These are phyloP conservation scores for Phytophthora multivora DNA, from an alignment of 352 stramenopile species.

Conservation along the genomic window DNA sequence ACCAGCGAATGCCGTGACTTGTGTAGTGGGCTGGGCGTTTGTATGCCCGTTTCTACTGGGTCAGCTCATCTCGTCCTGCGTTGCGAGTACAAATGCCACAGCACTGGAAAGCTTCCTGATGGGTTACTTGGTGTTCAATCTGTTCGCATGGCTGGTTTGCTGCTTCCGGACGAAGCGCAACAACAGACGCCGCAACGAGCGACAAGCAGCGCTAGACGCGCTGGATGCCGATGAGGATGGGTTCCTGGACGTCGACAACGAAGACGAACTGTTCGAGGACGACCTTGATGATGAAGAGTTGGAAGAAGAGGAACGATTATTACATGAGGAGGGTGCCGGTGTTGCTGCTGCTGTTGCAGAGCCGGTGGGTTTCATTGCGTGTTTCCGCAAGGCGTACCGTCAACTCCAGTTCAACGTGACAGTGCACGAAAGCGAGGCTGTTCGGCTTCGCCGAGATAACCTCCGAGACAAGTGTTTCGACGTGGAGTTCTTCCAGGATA, in stretches of 20 bases:
- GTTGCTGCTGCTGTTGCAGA: constrained; percentile 19
- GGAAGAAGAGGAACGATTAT: constrained; percentile 34
- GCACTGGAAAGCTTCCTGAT: constrained; percentile 74
- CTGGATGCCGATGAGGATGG: constrained; percentile 41
- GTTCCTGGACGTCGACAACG: constrained; percentile 42
- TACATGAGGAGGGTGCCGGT: constrained; percentile 12
- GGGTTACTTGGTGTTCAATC: constrained; percentile 78
- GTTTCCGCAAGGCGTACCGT: constrained; percentile 67
- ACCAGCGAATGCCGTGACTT: constrained; percentile 46
- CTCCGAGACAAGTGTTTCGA: constrained; percentile 79
- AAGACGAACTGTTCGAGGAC: constrained; percentile 47
- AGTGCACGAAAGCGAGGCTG: constrained; percentile 70
- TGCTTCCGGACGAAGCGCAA: constrained; percentile 63
- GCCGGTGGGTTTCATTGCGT: constrained; percentile 48
- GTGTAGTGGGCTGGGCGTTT: constrained; percentile 71
- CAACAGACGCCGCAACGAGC: constrained; percentile 43
- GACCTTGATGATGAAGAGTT: constrained; percentile 39
- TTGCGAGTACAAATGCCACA: constrained; percentile 50
- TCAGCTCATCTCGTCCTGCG: constrained; percentile 57
- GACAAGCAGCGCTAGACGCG: constrained; percentile 40
- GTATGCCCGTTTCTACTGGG: constrained; percentile 76
- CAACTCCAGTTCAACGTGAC: constrained; percentile 75
- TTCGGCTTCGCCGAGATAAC: constrained; percentile 63
- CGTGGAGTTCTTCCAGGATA: constrained; percentile 58
- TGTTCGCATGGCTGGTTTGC: constrained; percentile 76